Percentiles rank a stretch among this genome's conserved stretches.
These are phyloP conservation scores for Soucietia sequanensis DNA, from an alignment of 805 yeast genomes.

Conservation along the genomic window DNA sequence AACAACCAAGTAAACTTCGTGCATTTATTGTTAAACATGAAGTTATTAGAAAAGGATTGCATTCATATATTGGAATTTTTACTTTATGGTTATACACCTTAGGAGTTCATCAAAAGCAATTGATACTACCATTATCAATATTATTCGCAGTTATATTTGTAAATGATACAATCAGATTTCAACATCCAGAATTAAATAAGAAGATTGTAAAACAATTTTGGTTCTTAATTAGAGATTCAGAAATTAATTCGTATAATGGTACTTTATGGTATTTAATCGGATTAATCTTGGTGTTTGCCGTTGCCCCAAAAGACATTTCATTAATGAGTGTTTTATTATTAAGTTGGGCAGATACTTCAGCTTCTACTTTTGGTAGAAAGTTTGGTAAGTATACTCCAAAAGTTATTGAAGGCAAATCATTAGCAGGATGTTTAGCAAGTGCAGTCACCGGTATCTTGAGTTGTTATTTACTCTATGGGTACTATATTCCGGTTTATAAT, in stretches of 20 bases:
- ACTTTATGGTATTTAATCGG: conserved; percentile 87
- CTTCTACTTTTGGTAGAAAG: conserved; percentile 87
- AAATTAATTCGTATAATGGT: conserved; percentile 73
- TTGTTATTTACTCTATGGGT: conserved; percentile 70
- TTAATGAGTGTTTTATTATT: conserved; percentile 73
- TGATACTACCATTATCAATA: conserved; percentile 58
- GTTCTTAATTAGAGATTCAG: conserved; percentile 81
- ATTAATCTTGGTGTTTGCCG: conserved; percentile 61
- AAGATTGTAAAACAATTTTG: conserved; percentile 69
- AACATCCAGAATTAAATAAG: conserved; percentile 58
- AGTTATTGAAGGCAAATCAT: conserved; percentile 68
- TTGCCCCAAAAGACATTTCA: conserved; percentile 78
- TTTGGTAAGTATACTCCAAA: conserved; percentile 84
- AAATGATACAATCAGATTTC: conserved; percentile 69
- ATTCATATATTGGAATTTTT: conserved; percentile 83
- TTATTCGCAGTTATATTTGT: conserved; percentile 56
- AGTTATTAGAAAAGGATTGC: conserved; percentile 83
- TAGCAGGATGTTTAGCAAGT: conserved; percentile 91
- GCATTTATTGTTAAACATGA: conserved; percentile 73
- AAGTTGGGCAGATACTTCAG: conserved; percentile 98
- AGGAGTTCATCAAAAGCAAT: conserved; percentile 54
- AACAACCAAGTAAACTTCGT: conserved; percentile 7
- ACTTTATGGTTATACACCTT: conserved; percentile 69
- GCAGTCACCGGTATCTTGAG: conserved; percentile 66
- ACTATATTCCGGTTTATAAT: conserved; percentile 63